phyloP scores from a whole-genome alignment of 2,329 filamentous ascomycete genomes.

The Zymoseptoria tritici region DNA sequence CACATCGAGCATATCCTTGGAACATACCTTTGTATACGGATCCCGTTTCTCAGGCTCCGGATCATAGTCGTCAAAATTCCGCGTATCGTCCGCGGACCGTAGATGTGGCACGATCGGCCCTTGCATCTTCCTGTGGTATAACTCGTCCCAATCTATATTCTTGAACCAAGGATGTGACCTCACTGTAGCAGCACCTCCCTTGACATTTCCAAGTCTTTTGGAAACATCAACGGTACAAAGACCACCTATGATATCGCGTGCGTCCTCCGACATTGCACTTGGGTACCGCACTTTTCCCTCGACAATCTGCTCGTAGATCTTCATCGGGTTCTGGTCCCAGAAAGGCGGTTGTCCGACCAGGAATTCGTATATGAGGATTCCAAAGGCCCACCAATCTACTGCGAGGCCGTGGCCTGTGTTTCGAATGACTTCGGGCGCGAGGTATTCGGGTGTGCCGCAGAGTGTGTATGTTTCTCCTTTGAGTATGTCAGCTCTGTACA shows the following conservation, averaged over 20 bases:
- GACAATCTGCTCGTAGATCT: slow-evolving; percentile 78
- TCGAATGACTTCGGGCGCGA: slow-evolving; percentile 76
- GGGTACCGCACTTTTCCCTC: slow-evolving; percentile 72
- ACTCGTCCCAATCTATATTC: slow-evolving; percentile 64
- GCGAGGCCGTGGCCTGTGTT: slow-evolving; percentile 68
- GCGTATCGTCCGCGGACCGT: slow-evolving; percentile 63
- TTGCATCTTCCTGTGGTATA: slow-evolving; percentile 55
- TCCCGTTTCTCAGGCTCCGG: slow-evolving; percentile 61
- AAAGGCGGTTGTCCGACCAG: slow-evolving; percentile 79
- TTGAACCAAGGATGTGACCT: slow-evolving; percentile 71
- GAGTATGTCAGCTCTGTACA: slow-evolving; percentile 11
- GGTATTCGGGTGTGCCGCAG: slow-evolving; percentile 76
- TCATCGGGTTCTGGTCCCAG: slow-evolving; percentile 79
- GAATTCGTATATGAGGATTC: slow-evolving; percentile 78
- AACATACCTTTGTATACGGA: slow-evolving; percentile 51
- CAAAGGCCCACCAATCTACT: slow-evolving; percentile 83
- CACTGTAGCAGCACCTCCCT: slow-evolving; percentile 63
- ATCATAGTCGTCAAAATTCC: slow-evolving; percentile 79
- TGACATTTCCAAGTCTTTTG: slow-evolving; percentile 69
- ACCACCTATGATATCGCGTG: slow-evolving; percentile 66
- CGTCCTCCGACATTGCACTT: slow-evolving; percentile 57
- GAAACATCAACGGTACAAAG: slow-evolving; percentile 75
- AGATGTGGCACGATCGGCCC: slow-evolving; percentile 73
- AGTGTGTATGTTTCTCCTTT: slow-evolving; percentile 70
- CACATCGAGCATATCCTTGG: not conserved